Conservation (phyloP, 495 filamentous ascomycete species). For the Astrocystis sublimbata region DNA sequence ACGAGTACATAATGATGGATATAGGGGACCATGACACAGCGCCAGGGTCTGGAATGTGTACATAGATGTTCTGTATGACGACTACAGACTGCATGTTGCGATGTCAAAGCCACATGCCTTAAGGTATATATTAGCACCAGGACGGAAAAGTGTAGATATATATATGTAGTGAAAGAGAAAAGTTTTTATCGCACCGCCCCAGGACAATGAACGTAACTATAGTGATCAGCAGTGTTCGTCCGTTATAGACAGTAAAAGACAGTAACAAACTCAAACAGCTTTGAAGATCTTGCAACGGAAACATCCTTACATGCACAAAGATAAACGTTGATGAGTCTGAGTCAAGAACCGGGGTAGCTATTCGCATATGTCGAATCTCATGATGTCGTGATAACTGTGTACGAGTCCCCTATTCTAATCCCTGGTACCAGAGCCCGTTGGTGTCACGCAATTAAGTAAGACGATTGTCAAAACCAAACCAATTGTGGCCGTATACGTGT, state of each 20-base stretch:
- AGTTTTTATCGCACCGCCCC: no score
- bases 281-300: background rate
- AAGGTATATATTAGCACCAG: background rate
- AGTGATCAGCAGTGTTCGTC: no score
- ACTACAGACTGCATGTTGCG: background rate
- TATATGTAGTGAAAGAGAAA: background rate
- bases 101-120: background rate
- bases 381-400: background rate
- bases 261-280: background rate
- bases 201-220: no score
- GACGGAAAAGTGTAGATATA: background rate
- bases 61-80: constrained; percentile 1
- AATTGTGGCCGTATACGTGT: background rate
- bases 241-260: no score
- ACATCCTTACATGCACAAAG: background rate
- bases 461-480: background rate
- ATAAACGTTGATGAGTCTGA: background rate
- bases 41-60: background rate
- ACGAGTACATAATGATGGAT: background rate
- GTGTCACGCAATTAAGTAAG: background rate
- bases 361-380: background rate
- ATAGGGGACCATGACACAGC: background rate
- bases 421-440: background rate
- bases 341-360: background rate
- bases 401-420: background rate